Percentiles rank a stretch among this genome's conserved stretches.
Evolutionary conservation across 2,329 filamentous ascomycete species (phyloP).

Genomic region (Pseudogymnoascus pannorum): DNA sequence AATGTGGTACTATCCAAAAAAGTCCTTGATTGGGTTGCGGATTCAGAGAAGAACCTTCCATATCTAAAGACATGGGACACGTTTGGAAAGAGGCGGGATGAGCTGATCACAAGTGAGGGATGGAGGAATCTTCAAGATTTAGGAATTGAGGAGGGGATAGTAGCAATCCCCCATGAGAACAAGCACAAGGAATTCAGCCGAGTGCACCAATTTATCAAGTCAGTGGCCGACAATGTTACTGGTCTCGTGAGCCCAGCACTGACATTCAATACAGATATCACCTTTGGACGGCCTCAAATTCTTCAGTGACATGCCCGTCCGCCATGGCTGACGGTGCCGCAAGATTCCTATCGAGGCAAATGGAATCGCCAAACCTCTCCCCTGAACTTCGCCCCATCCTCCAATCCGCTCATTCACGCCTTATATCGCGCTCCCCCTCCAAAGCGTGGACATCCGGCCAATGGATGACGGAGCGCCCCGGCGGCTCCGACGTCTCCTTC

Average conservation of each 20-base stretch:
- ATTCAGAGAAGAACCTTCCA: conserved; percentile 55
- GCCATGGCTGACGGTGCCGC: conserved; percentile 61
- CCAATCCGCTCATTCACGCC: conserved; percentile 43
- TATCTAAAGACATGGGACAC: conserved; percentile 44
- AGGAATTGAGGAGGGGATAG: conserved; percentile 46
- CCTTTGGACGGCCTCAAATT: not conserved
- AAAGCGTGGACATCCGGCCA: conserved; percentile 64
- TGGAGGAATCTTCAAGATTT: conserved; percentile 57
- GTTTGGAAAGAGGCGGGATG: conserved; percentile 52
- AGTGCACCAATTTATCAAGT: conserved; percentile 51
- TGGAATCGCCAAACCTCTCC: conserved; percentile 27
- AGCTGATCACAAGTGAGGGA: conserved; percentile 57
- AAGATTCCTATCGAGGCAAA: conserved; percentile 40
- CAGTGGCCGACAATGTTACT: conserved; percentile 12
- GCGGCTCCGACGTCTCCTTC: conserved; percentile 61
- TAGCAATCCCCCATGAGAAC: conserved; percentile 17
- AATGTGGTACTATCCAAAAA: conserved; percentile 45
- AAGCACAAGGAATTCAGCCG: conserved; percentile 44
- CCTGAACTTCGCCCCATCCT: conserved; percentile 37
- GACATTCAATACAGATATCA: conserved; percentile 11
- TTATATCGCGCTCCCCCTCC: conserved; percentile 44
- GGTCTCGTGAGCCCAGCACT: conserved; percentile 13
- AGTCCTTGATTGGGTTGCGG: conserved; percentile 50
- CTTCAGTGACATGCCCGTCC: conserved; percentile 43
- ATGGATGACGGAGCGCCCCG: conserved; percentile 69